Evolutionary conservation across 2,329 filamentous ascomycete species (phyloP).

Genomic region (Epichloe uncinata): DNA sequence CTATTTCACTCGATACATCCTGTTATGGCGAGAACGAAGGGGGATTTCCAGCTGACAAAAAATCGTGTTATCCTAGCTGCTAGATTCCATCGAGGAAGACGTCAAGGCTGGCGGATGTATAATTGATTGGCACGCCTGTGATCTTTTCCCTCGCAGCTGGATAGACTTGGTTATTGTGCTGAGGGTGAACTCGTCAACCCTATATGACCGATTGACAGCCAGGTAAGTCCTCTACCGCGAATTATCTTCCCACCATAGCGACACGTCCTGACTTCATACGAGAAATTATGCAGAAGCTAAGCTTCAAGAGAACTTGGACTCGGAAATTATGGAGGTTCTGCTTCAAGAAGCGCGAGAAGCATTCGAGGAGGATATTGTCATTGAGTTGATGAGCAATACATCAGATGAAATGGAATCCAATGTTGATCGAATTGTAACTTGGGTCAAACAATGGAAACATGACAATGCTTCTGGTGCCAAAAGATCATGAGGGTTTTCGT

Average conservation of each 20-base stretch:
- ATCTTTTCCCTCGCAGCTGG: constrained; percentile 85
- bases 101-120: constrained; percentile 68
- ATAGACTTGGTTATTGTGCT: constrained; percentile 91
- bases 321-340: constrained; percentile 94
- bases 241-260: too few relatives aligned
- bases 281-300: constrained; percentile 77
- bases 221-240: constrained; percentile 34
- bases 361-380: constrained; percentile 76
- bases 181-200: constrained; percentile 61
- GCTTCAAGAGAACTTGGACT: constrained; percentile 89
- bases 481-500: background rate
- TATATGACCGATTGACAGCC: constrained; percentile 72
- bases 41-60: constrained; percentile 7
- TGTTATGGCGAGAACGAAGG: background rate
- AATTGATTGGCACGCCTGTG: constrained; percentile 97
- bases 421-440: constrained; percentile 67
- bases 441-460: constrained; percentile 68
- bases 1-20: constrained; percentile 7
- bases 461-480: constrained; percentile 2
- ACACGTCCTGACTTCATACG: background rate
- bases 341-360: constrained; percentile 79
- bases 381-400: constrained; percentile 73
- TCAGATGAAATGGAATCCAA: constrained; percentile 81
- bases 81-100: constrained; percentile 81
- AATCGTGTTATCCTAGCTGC: constrained; percentile 36